Percentiles rank a stretch among this genome's conserved stretches.
Conservation (phyloP, 2,329 filamentous ascomycete genomes). For the Epichloe aotearoae region DNA sequence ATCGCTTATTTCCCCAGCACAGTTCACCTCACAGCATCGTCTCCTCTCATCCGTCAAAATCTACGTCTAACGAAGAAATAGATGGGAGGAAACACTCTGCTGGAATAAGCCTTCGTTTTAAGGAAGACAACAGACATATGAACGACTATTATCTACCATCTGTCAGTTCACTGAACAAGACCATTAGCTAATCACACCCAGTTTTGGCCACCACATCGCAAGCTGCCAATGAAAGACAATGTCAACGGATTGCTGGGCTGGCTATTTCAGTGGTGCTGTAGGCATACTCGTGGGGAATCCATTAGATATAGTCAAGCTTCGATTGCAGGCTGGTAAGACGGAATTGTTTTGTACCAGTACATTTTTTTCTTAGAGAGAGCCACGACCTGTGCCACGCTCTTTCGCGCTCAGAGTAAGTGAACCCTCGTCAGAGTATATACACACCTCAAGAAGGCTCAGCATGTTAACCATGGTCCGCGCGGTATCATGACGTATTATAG, state of each 20-base stretch:
- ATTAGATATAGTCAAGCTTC: slow-evolving; percentile 51
- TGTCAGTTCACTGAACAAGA: neutral
- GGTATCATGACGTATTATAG: too few species aligned
- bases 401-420: too few species aligned
- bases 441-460: too few species aligned
- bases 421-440: too few species aligned
- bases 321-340: slow-evolving; percentile 49
- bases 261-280: slow-evolving; percentile 74
- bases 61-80: neutral
- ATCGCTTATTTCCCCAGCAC: too few species aligned
- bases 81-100: neutral
- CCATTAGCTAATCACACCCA: neutral
- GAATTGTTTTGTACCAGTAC: too few species aligned
- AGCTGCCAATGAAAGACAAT: slow-evolving; percentile 38
- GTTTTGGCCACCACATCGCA: neutral
- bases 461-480: too few species aligned
- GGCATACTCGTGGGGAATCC: slow-evolving; percentile 86
- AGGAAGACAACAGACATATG: neutral
- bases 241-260: slow-evolving; percentile 88
- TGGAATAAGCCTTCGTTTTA: neutral
- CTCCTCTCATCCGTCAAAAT: neutral
- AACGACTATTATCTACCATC: neutral
- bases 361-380: too few species aligned
- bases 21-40: neutral
- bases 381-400: too few species aligned